Evolutionary conservation across 192 early-diverging fungal species (phyloP), one percentile per base, ranked within the genome.

Genomic region (Chytriomyces sp.): DNA sequence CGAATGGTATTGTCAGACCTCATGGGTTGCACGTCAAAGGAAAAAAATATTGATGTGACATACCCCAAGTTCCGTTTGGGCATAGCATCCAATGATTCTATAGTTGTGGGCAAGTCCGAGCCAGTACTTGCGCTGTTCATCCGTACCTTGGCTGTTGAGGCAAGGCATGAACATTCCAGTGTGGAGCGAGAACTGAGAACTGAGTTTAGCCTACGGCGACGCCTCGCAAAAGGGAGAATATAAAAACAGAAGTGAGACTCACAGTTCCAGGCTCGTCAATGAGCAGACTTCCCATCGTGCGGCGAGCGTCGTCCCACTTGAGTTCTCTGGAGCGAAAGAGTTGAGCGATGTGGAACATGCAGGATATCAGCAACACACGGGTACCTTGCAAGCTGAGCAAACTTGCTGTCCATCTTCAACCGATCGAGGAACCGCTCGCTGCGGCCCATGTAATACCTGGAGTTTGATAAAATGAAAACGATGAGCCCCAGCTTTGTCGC

Each of bases 21-120:
- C 11, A 84, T 62, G 9, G 44, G 9, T 45, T 20, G 53, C 53
- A 23, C 87, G 43, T 82, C 69, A 75, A 57, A 20, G 11, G 63
- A 47, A 50, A 61, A 57, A 26, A 72, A 61, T 43, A 69, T 50
- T 50, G 20, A 64, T 23, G 16, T 4, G 1, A 59, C 75, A 3
- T 78, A 77, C 80, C 24, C 92, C 91, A 26, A 95, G 86, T 83
- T 94, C 94, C 3, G 93, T 94, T 77, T 94, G 93, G 44, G 93
- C 92, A 71, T 94, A 94, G 81, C 93, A 94, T 59, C 93, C 93
- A 72, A 94, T 91, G 68, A 96, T 92, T 65, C 91, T 86, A 78
- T 93, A 91, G 28, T 87, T 82, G 48, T 87, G 69, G 13, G 93
- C 93, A 45, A 90, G 91, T 79, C 87, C 85, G 43, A 94, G 81